Evolutionary conservation across 257 asterid species (phyloP), one percentile per base, ranked within the genome.

Genomic region (Echium plantagineum): DNA sequence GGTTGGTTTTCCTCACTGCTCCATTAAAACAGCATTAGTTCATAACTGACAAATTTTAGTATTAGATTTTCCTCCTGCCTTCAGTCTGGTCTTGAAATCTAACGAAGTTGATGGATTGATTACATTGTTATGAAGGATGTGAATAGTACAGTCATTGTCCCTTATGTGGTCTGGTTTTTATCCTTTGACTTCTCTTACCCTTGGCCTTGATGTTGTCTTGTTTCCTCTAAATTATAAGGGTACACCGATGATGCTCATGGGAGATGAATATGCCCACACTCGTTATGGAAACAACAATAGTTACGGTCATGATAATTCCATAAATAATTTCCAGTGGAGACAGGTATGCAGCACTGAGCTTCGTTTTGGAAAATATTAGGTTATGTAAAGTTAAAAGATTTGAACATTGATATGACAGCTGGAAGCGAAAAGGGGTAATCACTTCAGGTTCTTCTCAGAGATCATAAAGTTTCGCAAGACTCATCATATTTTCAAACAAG

Each of bases 161-260:
- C 57, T 53, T 53, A 18, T 53, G 26, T 53, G 56, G 24, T 15
- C 16, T 10, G 10, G 7, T 8, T 53, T 15, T n/a, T 6, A 7
- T 53, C 19, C 15, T 19, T 9, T 17, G 5, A 52, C 65, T 42
- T 58, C n/a, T 42, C 59, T 69, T 52, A 49, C 54, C 53, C 16
- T 52, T 26, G 31, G n/a, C 52, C 52, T 7, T 53, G 56, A 60
- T 70, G 49, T 42, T 28, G 56, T 52, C 66, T 60, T 76, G 47
- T 42, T 66, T 70, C 66, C 32, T 65, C 7, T 42, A 58, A 64
- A 62, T 70, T 71, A 51, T 58, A 64, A 90, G 98, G 98, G 98
- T 62, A 84, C 94, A 61, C 95, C 98, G 18, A 91, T 91, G 98
- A 88, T 91, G 96, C 86, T 91, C 69, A 88, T 88, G 98, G 98